Percentiles rank a stretch among this genome's conserved stretches.
phyloP scores from a whole-genome alignment of 1,284 basidiomycete genomes.

The Moesziomyces parantarcticus region DNA sequence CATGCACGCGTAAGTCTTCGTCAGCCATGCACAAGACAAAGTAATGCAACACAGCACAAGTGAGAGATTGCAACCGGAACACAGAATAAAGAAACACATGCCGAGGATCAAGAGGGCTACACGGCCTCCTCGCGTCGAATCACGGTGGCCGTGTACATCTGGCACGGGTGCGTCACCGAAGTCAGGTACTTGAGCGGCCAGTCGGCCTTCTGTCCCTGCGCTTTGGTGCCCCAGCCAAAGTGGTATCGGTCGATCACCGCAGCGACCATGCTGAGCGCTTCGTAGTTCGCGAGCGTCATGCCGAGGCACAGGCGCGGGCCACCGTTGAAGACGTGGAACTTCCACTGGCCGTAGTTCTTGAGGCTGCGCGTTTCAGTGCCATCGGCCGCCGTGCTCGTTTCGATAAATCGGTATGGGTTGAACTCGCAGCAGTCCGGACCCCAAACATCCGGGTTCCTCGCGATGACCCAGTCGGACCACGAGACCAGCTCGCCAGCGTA shows the following conservation, averaged over 20 bases:
- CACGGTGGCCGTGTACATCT: conserved; percentile 48
- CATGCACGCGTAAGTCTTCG: no score
- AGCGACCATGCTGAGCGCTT: conserved; percentile 40
- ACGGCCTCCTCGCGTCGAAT: conserved; percentile 22
- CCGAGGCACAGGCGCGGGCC: conserved; percentile 62
- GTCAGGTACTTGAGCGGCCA: conserved; percentile 51
- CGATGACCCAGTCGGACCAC: conserved; percentile 64
- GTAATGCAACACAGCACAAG: background rate
- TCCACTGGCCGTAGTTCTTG: conserved; percentile 54
- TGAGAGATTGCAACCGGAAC: background rate
- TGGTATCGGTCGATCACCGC: conserved; percentile 45
- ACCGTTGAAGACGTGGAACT: conserved; percentile 58
- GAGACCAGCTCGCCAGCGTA: conserved; percentile 47
- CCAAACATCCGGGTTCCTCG: conserved; percentile 56
- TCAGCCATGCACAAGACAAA: no score
- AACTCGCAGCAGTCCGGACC: conserved; percentile 52
- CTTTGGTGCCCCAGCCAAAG: conserved; percentile 47
- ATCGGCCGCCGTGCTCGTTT: conserved; percentile 21
- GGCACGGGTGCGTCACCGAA: conserved; percentile 53
- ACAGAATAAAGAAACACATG: background rate
- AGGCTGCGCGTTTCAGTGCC: conserved; percentile 23
- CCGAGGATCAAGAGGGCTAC: background rate
- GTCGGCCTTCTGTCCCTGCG: conserved; percentile 51
- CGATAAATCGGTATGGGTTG: conserved; percentile 55
- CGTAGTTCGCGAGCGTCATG: conserved; percentile 57